Conservation (phyloP, 2,329 filamentous ascomycete genomes). For the Talaromyces sp. region DNA sequence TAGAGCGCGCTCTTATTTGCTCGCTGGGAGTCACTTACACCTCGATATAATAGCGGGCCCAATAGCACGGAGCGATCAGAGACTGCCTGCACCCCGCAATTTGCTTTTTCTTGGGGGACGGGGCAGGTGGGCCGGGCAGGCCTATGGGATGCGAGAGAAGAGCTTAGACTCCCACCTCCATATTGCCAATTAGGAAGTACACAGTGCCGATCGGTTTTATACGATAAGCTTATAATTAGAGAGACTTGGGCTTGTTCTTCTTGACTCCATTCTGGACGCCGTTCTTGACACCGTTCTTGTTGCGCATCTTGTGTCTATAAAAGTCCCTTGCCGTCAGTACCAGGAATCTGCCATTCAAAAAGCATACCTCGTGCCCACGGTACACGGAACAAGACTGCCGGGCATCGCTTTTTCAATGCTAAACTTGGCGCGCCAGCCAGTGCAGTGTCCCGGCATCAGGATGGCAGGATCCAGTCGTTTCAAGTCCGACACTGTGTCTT, state of each 20-base stretch:
- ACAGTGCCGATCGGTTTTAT: neutral
- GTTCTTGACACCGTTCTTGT: neutral
- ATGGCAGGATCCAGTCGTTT: conserved; percentile 45
- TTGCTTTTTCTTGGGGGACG: neutral
- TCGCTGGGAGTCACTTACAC: neutral
- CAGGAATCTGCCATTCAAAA: conserved; percentile 23
- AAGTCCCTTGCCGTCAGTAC: neutral
- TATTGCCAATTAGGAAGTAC: neutral
- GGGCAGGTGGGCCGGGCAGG: neutral
- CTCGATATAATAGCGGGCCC: neutral
- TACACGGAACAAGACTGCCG: conserved; percentile 47
- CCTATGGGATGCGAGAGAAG: neutral
- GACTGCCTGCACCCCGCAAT: neutral
- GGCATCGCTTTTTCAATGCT: conserved; percentile 50
- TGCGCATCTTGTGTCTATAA: neutral
- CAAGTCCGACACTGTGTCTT: conserved; percentile 46
- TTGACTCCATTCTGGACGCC: neutral
- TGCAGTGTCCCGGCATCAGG: conserved; percentile 53
- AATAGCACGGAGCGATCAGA: neutral
- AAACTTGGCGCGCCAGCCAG: conserved; percentile 53
- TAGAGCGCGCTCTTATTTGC: neutral
- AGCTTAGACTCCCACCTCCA: too few species aligned
- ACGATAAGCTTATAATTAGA: neutral
- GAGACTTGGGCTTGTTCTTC: neutral
- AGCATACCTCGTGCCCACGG: conserved; percentile 43